phyloP scores from a whole-genome alignment of 768 basidiomycete species.

The Coprinopsis strossmayeri region DNA sequence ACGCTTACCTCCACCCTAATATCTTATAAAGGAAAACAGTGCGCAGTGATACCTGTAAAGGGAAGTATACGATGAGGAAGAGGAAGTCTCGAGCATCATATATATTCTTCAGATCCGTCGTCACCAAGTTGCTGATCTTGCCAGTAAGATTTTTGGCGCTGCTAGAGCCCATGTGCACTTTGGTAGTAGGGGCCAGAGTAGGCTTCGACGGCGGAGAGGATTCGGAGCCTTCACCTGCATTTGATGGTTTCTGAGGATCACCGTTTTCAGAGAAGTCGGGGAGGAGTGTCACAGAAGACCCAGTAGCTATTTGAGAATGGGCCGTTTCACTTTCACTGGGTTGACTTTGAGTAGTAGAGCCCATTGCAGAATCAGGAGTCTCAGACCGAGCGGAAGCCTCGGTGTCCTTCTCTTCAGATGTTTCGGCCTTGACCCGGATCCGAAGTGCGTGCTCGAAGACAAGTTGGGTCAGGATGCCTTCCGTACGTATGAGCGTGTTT shows the following conservation, averaged over 20 bases:
- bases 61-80: constrained; percentile 30
- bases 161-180: constrained; percentile 9
- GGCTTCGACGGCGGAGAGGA: too few relatives aligned
- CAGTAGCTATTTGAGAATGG: constrained; percentile 7
- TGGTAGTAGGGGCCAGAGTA: neutral
- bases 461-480: constrained; percentile 38
- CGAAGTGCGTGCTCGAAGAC: constrained; percentile 44
- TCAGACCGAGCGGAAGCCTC: constrained; percentile 2
- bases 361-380: constrained; percentile 12
- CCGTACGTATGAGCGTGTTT: constrained; percentile 38
- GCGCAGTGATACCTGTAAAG: constrained; percentile 33
- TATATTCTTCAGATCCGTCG: constrained; percentile 50
- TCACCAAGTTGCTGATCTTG: constrained; percentile 72
- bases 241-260: too few relatives aligned
- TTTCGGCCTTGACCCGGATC: constrained; percentile 50
- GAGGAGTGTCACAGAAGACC: neutral
- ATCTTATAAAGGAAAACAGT: constrained; percentile 40
- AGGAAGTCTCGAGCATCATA: constrained; percentile 31
- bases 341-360: too few relatives aligned
- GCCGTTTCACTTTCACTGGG: constrained; percentile 1
- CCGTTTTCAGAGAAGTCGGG: constrained; percentile 1
- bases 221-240: too few relatives aligned
- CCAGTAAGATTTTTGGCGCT: constrained; percentile 49
- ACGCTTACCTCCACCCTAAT: constrained; percentile 39
- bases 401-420: constrained; percentile 6